A percentile compares a stretch with the other conserved stretches of the same genome.
These are phyloP conservation scores for Alternaria triticimaculans DNA, from an alignment of 2,329 filamentous ascomycete genomes.

Conservation along the genomic window DNA sequence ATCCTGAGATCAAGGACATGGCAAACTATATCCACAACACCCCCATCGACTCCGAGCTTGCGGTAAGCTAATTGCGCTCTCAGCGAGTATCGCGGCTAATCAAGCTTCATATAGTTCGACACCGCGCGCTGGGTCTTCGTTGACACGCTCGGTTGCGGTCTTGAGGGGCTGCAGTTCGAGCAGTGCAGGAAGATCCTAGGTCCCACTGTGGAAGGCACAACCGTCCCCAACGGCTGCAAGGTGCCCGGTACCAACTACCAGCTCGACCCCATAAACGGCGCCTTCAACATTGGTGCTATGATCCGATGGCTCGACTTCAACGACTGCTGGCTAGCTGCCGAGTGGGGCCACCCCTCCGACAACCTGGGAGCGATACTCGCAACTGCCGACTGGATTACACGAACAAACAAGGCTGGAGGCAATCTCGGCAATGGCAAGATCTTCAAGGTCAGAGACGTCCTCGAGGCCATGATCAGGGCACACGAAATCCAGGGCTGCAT, in stretches of 20 bases:
- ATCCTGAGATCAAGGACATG: slow-evolving; percentile 94
- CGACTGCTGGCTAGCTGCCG: slow-evolving; percentile 98
- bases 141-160: slow-evolving; percentile 94
- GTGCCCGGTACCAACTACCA: slow-evolving; percentile 93
- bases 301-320: slow-evolving; percentile 99
- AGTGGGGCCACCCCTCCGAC: slow-evolving; percentile 99
- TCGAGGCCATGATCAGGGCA: slow-evolving; percentile 98
- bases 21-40: slow-evolving; percentile 94
- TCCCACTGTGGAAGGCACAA: slow-evolving; percentile 86
- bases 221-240: slow-evolving; percentile 88
- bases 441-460: slow-evolving; percentile 85
- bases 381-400: slow-evolving; percentile 95
- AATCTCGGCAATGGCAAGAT: slow-evolving; percentile 75
- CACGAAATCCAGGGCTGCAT: slow-evolving; percentile 98
- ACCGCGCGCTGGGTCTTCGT: slow-evolving; percentile 96
- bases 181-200: slow-evolving; percentile 95
- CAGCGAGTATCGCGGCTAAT: slow-evolving; percentile 20
- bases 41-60: slow-evolving; percentile 87
- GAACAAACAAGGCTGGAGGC: slow-evolving; percentile 88
- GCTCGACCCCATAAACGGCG: slow-evolving; percentile 92
- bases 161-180: slow-evolving; percentile 93
- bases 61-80: slow-evolving; percentile 65
- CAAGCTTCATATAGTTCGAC: slow-evolving; percentile 69
- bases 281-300: slow-evolving; percentile 99
- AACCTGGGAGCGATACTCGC: slow-evolving; percentile 97